Evolutionary conservation across 768 basidiomycete genomes (phyloP), one percentile per base, ranked within the genome.

Genomic region (Suillus sp.): DNA sequence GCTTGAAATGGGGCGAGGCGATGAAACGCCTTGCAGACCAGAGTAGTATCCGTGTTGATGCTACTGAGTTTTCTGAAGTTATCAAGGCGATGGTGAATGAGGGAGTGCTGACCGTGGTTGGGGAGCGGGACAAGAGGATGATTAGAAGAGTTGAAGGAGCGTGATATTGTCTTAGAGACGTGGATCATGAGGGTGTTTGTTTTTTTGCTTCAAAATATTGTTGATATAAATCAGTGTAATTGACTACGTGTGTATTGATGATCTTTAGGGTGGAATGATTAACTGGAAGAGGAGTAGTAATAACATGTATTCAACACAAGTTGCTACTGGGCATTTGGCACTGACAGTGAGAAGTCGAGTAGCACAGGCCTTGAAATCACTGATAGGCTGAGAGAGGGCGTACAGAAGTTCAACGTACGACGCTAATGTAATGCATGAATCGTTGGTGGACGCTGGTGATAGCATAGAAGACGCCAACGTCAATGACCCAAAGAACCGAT

Each of bases 1-100:
- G 94, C 18, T 75, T 95, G 63, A 86, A 87, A 68, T 97, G 94
- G 93, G 77, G 80, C 4, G 95, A 97, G 25, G 90, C 88, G n/a
- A 78, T 93, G 54, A 91, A 84, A 77, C 78, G 81, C 60, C 80
- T 99, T 56, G 87, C 89, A 47, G 86, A 87, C 63, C 96, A 99
- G 82, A 94, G 92, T 64, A 90, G 88, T 62, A 81, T 96, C 65
- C 86, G 85, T 64, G 83, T 99, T 62, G 94, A 95, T 67, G 67
- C 83, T 40, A 78, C 82, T 1, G 96, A 98, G 76, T 96, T 99
- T 75, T 73, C 81, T 42, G 91, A 92, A 77, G 91, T 93, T 27
- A 79, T 95, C 67, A 86, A 84, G 70, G 83, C 78, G 27, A 75
- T 96, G 67, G 91, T 95, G 81, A 89, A 88, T 58, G 96, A 99